phyloP scores from a whole-genome alignment of 2,329 filamentous ascomycete species.

The Cordyceps cicadae region DNA sequence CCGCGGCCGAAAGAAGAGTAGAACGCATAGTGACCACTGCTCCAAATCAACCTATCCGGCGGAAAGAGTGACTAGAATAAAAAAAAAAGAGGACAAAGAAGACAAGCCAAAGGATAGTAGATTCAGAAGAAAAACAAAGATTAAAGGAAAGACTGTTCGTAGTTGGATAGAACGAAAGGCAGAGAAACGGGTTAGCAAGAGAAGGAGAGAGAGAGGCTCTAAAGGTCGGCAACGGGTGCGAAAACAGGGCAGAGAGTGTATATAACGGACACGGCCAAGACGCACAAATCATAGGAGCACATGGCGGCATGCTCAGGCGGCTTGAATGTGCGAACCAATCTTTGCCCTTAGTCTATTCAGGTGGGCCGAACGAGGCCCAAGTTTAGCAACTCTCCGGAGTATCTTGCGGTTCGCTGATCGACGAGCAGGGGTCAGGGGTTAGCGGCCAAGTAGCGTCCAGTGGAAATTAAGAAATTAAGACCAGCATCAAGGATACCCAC shows the following conservation, averaged over 20 bases:
- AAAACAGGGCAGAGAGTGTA: constrained; percentile 7
- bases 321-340: not conserved
- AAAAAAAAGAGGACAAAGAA: not conserved
- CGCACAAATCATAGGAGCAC: not conserved
- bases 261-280: constrained; percentile 4
- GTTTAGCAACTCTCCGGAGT: not conserved
- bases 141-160: constrained; percentile 8
- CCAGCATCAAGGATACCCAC: not conserved
- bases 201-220: not conserved
- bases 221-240: not conserved
- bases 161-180: constrained; percentile 11
- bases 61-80: constrained; percentile 21
- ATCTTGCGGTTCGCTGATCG: not conserved
- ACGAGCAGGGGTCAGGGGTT: constrained; percentile 2
- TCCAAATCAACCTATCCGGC: constrained; percentile 12
- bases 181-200: not conserved
- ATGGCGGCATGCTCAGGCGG: not conserved
- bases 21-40: constrained; percentile 20
- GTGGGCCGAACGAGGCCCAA: constrained; percentile 10
- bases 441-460: not conserved
- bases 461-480: constrained; percentile 12
- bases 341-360: constrained; percentile 3
- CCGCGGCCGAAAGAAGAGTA: constrained; percentile 22
- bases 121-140: constrained; percentile 6
- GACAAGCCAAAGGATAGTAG: not conserved